Base-by-base conservation (phyloP, 2,329 filamentous ascomycete genomes). In the Fusarium odoratissimum region DNA sequence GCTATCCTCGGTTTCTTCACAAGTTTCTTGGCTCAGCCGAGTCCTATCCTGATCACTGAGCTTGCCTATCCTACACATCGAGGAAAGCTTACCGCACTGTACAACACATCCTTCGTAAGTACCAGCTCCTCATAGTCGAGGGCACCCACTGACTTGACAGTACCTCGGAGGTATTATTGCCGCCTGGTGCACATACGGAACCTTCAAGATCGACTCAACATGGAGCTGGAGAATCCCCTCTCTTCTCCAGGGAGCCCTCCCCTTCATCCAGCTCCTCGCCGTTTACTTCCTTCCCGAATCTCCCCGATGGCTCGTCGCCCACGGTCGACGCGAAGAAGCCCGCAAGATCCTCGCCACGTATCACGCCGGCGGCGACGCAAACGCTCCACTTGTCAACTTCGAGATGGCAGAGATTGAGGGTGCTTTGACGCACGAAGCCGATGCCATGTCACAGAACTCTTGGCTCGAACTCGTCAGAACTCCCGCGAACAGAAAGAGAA, bases 321-420 rank as follows among this genome's bases (percentile, higher is more conserved):
- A 75, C 28, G 81, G 80, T 33, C 78, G 78, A 30, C 69, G 77
- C 28, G 79, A 79, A 40, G 79, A 84, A 33, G 82, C 84, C 8
- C 78, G 77, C 35, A 76, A 79, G 17, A 80, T 85, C 13, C 77
- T 86, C 5, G 78, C 75, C 8, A 79, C 78, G 7, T 84, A 84
- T 45, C 84, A 85, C 44, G 80, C 83, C 2, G 84, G 84, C 23
- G 83, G 83, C 3, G 82, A 86, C 48, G 65, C 75, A 0, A 65
- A 78, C 19, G 80, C 84, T 17, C 81, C 82, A 2, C 79, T 86
- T 5, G 84, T 86, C 0, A 67, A 75, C 1, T 79, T 84, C 10
- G 81, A 85, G 64, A 80, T 85, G 76, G 79, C 79, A 16, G 83
- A 85, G 60, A 85, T 85, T 72, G 71, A 80, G 25, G 68, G 79